phyloP scores from a whole-genome alignment of 345 rosid genomes.

The Kernera saxatilis region DNA sequence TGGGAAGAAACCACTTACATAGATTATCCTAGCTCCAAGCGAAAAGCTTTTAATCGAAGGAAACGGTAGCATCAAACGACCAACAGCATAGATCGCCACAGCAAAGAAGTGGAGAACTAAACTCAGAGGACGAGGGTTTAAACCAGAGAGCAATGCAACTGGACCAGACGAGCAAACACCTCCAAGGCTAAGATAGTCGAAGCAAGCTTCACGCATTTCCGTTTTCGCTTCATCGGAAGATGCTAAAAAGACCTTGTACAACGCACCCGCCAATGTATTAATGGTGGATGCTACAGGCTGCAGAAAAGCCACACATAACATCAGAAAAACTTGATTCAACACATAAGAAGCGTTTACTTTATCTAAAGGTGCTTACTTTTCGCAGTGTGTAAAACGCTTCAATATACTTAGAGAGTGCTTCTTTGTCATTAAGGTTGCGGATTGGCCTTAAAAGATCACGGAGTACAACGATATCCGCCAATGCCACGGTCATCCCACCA shows the following conservation, averaged over 20 bases:
- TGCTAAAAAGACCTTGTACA: conserved; percentile 30
- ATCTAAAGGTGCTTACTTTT: conserved; percentile 22
- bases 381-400: conserved; percentile 56
- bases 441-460: conserved; percentile 43
- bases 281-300: conserved; percentile 40
- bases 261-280: conserved; percentile 35
- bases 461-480: conserved; percentile 47
- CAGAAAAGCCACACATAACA: background rate
- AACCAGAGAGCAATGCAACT: conserved; percentile 34
- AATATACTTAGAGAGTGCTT: conserved; percentile 33
- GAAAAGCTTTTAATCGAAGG: conserved; percentile 32
- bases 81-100: conserved; percentile 30
- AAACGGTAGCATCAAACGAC: conserved; percentile 28
- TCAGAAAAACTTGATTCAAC: background rate
- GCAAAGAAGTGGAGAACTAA: conserved; percentile 35
- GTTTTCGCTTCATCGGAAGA: conserved; percentile 27
- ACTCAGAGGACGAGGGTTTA: conserved; percentile 34
- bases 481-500: conserved; percentile 56
- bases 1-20: conserved; percentile 11
- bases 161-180: conserved; percentile 35
- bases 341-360: background rate
- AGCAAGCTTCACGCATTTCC: conserved; percentile 38
- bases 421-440: conserved; percentile 35
- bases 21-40: conserved; percentile 30
- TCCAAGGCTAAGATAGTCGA: conserved; percentile 35